Evolutionary conservation across 2,329 filamentous ascomycete species (phyloP).

Genomic region (Aspergillus ruber): DNA sequence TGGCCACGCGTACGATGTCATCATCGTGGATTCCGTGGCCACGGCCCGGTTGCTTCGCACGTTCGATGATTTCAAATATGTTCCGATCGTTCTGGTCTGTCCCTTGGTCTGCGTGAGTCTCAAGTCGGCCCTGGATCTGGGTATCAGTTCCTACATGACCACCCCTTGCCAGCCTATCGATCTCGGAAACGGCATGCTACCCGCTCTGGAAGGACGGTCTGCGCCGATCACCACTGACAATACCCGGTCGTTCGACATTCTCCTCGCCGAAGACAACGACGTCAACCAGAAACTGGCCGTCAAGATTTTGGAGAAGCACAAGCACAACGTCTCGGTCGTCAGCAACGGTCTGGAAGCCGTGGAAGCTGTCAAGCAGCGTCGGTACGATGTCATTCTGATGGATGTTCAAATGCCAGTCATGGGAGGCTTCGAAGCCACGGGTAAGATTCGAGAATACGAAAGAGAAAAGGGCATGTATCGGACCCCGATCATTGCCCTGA

Average conservation of each 20-base stretch:
- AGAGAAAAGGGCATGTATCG: slow-evolving; percentile 69
- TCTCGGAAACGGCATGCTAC: slow-evolving; percentile 91
- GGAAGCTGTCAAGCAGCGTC: slow-evolving; percentile 82
- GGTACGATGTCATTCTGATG: slow-evolving; percentile 97
- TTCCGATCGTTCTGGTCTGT: slow-evolving; percentile 87
- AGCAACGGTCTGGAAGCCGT: slow-evolving; percentile 92
- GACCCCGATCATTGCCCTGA: slow-evolving; percentile 93
- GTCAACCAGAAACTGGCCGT: slow-evolving; percentile 95
- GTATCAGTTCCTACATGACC: slow-evolving; percentile 99
- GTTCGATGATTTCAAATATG: slow-evolving; percentile 94
- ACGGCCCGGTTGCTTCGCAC: slow-evolving; percentile 79
- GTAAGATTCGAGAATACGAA: slow-evolving; percentile 94
- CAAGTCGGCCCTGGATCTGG: slow-evolving; percentile 87
- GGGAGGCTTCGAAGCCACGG: slow-evolving; percentile 96
- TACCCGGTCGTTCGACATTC: slow-evolving; percentile 89
- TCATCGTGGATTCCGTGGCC: slow-evolving; percentile 89
- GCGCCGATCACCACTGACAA: slow-evolving; percentile 89
- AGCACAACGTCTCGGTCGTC: slow-evolving; percentile 64
- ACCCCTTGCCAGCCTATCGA: slow-evolving; percentile 92
- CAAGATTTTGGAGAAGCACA: slow-evolving; percentile 95
- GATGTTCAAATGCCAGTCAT: slow-evolving; percentile 99
- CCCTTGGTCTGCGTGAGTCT: slow-evolving; percentile 85
- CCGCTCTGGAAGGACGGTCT: slow-evolving; percentile 85
- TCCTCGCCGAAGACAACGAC: slow-evolving; percentile 92
- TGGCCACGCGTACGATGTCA: slow-evolving; percentile 76